A percentile compares a stretch with the other conserved stretches of the same genome.
These are phyloP conservation scores for Austroboletus niveus DNA, from an alignment of 1,284 basidiomycete species.

Conservation along the genomic window DNA sequence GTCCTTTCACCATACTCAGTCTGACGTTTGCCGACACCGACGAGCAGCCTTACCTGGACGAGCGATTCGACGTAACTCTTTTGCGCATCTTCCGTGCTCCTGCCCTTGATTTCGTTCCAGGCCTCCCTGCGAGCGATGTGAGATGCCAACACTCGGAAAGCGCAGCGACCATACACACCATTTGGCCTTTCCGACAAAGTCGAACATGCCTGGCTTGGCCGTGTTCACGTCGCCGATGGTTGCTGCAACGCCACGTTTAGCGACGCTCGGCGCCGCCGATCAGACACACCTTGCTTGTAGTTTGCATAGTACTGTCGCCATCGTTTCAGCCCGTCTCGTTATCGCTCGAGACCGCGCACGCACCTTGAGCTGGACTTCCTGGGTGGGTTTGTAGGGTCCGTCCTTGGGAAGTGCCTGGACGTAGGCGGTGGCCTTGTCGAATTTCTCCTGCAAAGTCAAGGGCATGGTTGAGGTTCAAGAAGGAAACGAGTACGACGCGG, in stretches of 20 bases:
- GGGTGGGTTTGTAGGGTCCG: slow-evolving; percentile 70
- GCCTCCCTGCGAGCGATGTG: slow-evolving; percentile 57
- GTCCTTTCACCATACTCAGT: slow-evolving; percentile 10
- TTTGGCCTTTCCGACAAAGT: slow-evolving; percentile 82
- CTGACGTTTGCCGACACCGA: neutral
- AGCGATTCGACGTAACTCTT: slow-evolving; percentile 74
- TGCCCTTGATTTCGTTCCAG: slow-evolving; percentile 79
- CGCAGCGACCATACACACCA: slow-evolving; percentile 49
- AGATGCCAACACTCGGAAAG: slow-evolving; percentile 7
- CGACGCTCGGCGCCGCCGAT: neutral
- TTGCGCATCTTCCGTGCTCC: slow-evolving; percentile 68
- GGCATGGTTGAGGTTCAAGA: slow-evolving; percentile 17
- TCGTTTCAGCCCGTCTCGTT: slow-evolving; percentile 5
- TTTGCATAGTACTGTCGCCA: slow-evolving; percentile 82
- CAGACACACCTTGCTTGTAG: slow-evolving; percentile 79
- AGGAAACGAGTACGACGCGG: neutral
- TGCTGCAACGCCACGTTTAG: slow-evolving; percentile 41
- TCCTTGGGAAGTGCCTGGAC: slow-evolving; percentile 73
- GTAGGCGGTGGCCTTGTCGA: slow-evolving; percentile 78
- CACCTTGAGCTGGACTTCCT: slow-evolving; percentile 79
- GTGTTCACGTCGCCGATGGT: slow-evolving; percentile 73
- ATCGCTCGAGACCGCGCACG: slow-evolving; percentile 3
- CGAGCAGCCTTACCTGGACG: slow-evolving; percentile 50
- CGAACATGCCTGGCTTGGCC: slow-evolving; percentile 66
- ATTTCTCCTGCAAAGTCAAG: slow-evolving; percentile 62